Base-by-base conservation (phyloP, 108 stramenopile genomes). In the Chaetoceros tenuissimus region DNA sequence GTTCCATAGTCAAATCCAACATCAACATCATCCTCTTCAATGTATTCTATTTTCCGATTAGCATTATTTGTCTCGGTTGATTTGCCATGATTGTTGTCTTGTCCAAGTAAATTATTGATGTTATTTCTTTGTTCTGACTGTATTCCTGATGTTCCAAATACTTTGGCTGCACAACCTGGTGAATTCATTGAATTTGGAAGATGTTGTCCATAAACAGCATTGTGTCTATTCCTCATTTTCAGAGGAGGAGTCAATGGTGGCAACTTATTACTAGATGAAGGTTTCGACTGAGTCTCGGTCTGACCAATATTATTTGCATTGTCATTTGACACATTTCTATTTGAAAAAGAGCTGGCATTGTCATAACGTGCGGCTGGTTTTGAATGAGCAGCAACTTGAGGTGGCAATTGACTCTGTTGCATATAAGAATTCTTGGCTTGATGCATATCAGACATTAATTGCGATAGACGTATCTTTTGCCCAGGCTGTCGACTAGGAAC, bases 151-250 rank as follows among this genome's bases (percentile, higher is more conserved):
- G n/a, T 31, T 10, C 70, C 64, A 66, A 65, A 71, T 2, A 66
- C 59, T 24, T 60, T 51, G 10, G 8, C 40, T 24, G 61, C 68
- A 31, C 68, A 69, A 48, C 28, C 47, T 24, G 62, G 69, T 17
- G 62, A 63, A 53, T 70, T 64, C 17, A 48, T 18, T 13, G 57
- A 46, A 54, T 31, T 64, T 1, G 69, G 62, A 25, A 57, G 47
- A 48, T 70, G 56, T 46, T 64, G 43, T 1, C 62, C 63, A 45
- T 48, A 64, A 1, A 64, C 56, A 21, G 62, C 57, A 47, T 64
- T 71, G 57, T 71, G 69, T 28, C 58, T 56, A 59, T 64, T 71
- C 23, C 63, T 50, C 5, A 53, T 59, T 2, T 29, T 54, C 19
- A 31, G 54, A 7, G 59, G 19, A 2, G 64, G 54, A 8, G 60